Conservation (phyloP, 768 basidiomycete species). For the Boletus rufocinnamomeus region DNA sequence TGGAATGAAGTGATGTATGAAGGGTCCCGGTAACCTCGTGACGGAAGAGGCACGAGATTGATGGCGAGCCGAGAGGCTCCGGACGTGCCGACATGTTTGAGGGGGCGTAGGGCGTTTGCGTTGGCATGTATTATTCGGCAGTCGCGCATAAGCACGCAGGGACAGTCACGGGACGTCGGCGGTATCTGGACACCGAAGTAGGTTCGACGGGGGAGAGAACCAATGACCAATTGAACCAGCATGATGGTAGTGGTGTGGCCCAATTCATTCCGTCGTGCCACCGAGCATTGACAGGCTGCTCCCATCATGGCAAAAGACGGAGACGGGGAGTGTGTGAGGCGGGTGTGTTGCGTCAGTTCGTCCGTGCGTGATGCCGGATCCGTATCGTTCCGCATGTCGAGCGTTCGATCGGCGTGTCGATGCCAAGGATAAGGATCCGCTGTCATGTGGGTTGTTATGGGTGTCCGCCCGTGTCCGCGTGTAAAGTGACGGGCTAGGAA, state of each 20-base stretch:
- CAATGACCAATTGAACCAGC: neutral
- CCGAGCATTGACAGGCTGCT: conserved; percentile 8
- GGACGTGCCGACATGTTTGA: conserved; percentile 11
- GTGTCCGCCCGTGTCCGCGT: conserved; percentile 8
- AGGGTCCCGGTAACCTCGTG: neutral
- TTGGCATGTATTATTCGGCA: conserved; percentile 6
- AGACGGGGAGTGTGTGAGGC: conserved; percentile 1
- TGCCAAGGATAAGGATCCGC: conserved; percentile 6
- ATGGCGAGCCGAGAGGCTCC: neutral
- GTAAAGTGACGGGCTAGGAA: neutral
- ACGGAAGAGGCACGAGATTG: neutral
- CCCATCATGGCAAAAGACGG: conserved; percentile 10
- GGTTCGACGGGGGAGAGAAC: neutral
- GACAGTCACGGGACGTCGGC: conserved; percentile 1
- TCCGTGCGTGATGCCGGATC: conserved; percentile 5
- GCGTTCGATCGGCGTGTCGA: conserved; percentile 3
- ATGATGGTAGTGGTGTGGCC: neutral
- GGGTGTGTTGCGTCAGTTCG: neutral
- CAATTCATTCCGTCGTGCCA: neutral
- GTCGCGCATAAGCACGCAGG: neutral
- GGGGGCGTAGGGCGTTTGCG: neutral
- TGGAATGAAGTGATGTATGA: neutral
- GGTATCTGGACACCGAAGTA: neutral
- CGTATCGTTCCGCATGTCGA: conserved; percentile 13
- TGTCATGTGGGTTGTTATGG: conserved; percentile 19